Evolutionary conservation across 495 filamentous ascomycete species (phyloP).

Genomic region (Penicillium bovifimosum): DNA sequence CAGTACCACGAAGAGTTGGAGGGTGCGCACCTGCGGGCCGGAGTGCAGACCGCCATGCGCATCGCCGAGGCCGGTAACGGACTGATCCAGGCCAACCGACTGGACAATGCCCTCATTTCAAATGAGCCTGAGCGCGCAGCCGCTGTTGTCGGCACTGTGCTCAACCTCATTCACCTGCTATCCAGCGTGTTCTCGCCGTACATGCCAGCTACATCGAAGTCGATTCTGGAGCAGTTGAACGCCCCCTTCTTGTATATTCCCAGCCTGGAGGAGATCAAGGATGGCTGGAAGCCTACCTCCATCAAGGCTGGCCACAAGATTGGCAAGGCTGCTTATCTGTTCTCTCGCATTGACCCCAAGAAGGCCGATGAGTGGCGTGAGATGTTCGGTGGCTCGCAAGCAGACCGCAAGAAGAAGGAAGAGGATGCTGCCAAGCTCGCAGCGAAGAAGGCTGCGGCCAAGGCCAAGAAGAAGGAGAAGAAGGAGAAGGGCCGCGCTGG

Average conservation of each 20-base stretch:
- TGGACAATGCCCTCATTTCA: constrained; percentile 75
- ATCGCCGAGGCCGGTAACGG: constrained; percentile 71
- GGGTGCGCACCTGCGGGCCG: constrained; percentile 68
- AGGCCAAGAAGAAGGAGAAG: constrained; percentile 54
- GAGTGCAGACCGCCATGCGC: constrained; percentile 62
- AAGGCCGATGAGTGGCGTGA: constrained; percentile 80
- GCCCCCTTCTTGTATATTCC: constrained; percentile 62
- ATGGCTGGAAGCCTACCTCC: constrained; percentile 53
- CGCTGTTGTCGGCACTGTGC: constrained; percentile 72
- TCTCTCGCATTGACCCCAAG: constrained; percentile 75
- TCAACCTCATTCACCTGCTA: constrained; percentile 78
- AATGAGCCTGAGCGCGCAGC: constrained; percentile 66
- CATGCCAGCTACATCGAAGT: constrained; percentile 71
- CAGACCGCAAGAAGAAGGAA: constrained; percentile 55
- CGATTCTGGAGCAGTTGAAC: constrained; percentile 71
- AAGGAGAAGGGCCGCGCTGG: constrained; percentile 42
- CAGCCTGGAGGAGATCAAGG: constrained; percentile 34
- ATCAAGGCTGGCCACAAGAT: constrained; percentile 73
- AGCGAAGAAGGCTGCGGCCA: constrained; percentile 50
- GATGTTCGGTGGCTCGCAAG: constrained; percentile 71
- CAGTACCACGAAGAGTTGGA: constrained; percentile 71
- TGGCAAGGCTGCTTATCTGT: constrained; percentile 75
- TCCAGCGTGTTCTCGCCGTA: constrained; percentile 73
- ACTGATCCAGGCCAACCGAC: constrained; percentile 71
- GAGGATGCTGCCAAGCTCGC: constrained; percentile 57